Evolutionary conservation across 2,329 filamentous ascomycete species (phyloP), one percentile per base, ranked within the genome.

Genomic region (Calonectria pseudoreteaudii): DNA sequence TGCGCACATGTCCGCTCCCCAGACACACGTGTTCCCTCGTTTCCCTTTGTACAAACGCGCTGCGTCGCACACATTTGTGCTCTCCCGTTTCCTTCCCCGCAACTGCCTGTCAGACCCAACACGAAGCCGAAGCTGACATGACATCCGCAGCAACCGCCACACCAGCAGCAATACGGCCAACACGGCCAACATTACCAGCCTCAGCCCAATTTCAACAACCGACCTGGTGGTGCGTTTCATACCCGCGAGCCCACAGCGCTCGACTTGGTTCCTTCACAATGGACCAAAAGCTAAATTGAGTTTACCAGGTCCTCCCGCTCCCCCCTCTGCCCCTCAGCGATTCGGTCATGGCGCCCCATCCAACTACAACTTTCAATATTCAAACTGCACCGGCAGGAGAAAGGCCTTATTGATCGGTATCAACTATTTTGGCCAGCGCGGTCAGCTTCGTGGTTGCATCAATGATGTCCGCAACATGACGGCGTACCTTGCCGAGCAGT

Each of bases 391-490:
- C 7, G 96, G 96, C 58, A 92, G 93, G 80, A 90, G 96, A 82
- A 98, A 98, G 87, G 96, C 96, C 6, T 87, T 98, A 36, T 86
- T 98, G 74, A 96, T 98, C 79, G 96, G 96, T 70, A 98, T 98
- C 88, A 98, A 98, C 86, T 98, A 98, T 86, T 98, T 98, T 83
- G 93, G 94, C 66, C 96, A 98, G 86, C 92, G 94, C 72, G 96
- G 96, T 34, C 94, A 98, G 87, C 89, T 98, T 62, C 90, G 95
- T 72, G 96, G 96, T 58, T 98, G 96, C 82, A 98, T 98, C 88
- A 98, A 98, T 83, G 96, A 98, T 83, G 96, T 98, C 53, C 94
- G 96, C 86, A 98, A 98, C 87, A 98, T 98, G 95, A 98, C 95
- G 28, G 90, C 91, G 65, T 98, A 98, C 83, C 88, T 98, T 72